Evolutionary conservation across 306 rosid species (phyloP).

Genomic region (Delonix regia): DNA sequence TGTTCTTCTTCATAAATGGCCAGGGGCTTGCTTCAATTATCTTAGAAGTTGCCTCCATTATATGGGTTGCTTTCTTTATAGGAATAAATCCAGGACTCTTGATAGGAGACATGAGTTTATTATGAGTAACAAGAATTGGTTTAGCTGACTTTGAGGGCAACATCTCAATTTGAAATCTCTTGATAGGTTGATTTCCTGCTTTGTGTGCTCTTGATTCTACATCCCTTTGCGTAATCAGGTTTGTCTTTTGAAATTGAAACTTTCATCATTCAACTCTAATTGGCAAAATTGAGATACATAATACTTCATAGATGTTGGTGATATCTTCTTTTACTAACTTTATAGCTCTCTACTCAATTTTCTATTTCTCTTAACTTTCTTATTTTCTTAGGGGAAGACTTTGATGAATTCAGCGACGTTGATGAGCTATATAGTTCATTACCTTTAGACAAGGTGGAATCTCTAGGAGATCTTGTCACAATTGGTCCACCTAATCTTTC

Average conservation of each 20-base stretch:
- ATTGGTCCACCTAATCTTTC: constrained; percentile 67
- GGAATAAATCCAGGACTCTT: constrained; percentile 65
- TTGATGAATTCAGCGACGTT: no score
- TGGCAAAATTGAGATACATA: background rate
- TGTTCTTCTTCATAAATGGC: constrained; percentile 51
- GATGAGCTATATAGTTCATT: constrained; percentile 73
- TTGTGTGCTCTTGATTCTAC: constrained; percentile 53
- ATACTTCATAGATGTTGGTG: background rate
- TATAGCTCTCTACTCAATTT: background rate
- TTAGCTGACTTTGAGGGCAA: constrained; percentile 89
- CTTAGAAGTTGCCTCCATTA: constrained; percentile 89
- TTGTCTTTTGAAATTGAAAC: constrained; percentile 14
- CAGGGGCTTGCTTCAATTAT: constrained; percentile 80
- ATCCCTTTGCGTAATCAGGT: constrained; percentile 80
- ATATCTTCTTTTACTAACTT: constrained; percentile 1
- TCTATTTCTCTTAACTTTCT: background rate
- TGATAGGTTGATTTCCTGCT: constrained; percentile 49
- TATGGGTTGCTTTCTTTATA: constrained; percentile 55
- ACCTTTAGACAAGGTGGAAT: constrained; percentile 79
- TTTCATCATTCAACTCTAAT: background rate
- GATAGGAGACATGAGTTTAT: constrained; percentile 81
- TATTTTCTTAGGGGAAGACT: constrained; percentile 58
- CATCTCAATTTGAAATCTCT: constrained; percentile 39
- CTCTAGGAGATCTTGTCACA: constrained; percentile 73
- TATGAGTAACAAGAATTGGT: constrained; percentile 79